Conservation (phyloP, 2,329 filamentous ascomycete species). For the Neopestalotiopsis sp. region DNA sequence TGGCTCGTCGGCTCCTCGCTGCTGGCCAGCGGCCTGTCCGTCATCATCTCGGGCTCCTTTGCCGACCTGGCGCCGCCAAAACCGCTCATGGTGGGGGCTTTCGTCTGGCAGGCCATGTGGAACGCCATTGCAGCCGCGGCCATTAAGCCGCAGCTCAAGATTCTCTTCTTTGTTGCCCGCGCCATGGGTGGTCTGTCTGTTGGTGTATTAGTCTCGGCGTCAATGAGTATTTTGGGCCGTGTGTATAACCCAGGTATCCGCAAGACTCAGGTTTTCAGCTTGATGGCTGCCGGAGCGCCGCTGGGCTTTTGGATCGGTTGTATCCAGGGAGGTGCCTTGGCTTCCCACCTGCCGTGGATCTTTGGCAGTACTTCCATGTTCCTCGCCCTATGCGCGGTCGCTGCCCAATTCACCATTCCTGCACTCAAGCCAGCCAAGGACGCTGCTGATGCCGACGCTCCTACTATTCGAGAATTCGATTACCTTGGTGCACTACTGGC, state of each 20-base stretch:
- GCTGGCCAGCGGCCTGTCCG: conserved; percentile 45
- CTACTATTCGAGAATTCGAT: conserved; percentile 29
- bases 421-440: conserved; percentile 36
- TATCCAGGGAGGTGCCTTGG: conserved; percentile 46
- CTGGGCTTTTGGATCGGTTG: conserved; percentile 41
- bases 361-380: conserved; percentile 48
- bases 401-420: conserved; percentile 45
- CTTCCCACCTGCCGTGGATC: conserved; percentile 45
- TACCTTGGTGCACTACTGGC: conserved; percentile 36
- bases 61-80: conserved; percentile 46
- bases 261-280: conserved; percentile 40
- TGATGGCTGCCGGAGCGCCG: conserved; percentile 40
- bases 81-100: conserved; percentile 45
- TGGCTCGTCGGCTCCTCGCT: conserved; percentile 48
- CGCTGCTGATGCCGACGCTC: conserved; percentile 27
- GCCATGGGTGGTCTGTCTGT: conserved; percentile 42
- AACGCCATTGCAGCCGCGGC: conserved; percentile 41
- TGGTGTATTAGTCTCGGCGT: conserved; percentile 39
- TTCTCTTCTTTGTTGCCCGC: conserved; percentile 41
- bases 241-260: conserved; percentile 42
- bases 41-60: conserved; percentile 40
- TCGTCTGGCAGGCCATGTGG: conserved; percentile 46
- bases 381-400: conserved; percentile 38
- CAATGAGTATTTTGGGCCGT: conserved; percentile 41
- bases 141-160: conserved; percentile 38